Evolutionary conservation across 1,284 basidiomycete species (phyloP).

Genomic region (Schizophyllum amplum): DNA sequence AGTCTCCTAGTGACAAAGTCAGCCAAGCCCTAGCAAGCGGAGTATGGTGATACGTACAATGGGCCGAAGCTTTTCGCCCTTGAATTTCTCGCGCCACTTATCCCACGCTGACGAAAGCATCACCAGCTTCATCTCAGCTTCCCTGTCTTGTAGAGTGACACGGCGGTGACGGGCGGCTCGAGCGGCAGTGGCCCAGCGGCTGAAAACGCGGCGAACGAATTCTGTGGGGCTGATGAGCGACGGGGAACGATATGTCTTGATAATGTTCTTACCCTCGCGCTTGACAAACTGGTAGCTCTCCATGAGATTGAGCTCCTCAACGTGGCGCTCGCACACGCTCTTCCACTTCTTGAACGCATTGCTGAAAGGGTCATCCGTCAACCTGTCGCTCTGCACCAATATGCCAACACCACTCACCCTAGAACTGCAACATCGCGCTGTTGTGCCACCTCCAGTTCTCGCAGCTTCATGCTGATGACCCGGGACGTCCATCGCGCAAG

Average conservation of each 20-base stretch:
- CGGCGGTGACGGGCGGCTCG: constrained; percentile 54
- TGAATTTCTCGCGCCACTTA: constrained; percentile 65
- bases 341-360: constrained; percentile 63
- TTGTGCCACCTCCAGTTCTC: constrained; percentile 56
- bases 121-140: constrained; percentile 49
- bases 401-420: no score
- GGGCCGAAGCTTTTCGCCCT: constrained; percentile 52
- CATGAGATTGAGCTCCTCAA: constrained; percentile 66
- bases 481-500: constrained; percentile 60
- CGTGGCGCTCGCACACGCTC: constrained; percentile 46
- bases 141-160: constrained; percentile 46
- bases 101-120: constrained; percentile 56
- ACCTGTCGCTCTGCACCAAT: no score
- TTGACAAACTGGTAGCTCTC: constrained; percentile 74
- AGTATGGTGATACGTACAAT: constrained; percentile 35
- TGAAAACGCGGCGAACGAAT: constrained; percentile 56
- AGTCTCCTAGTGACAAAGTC: constrained; percentile 40
- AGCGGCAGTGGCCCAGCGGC: constrained; percentile 57
- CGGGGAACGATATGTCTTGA: not conserved
- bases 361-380: no score
- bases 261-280: constrained; percentile 46
- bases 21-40: not conserved
- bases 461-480: constrained; percentile 63
- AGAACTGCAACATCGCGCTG: constrained; percentile 33
- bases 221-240: constrained; percentile 33